These are phyloP conservation scores for Boletus edulis DNA, from an alignment of 768 basidiomycete species.

Conservation along the genomic window DNA sequence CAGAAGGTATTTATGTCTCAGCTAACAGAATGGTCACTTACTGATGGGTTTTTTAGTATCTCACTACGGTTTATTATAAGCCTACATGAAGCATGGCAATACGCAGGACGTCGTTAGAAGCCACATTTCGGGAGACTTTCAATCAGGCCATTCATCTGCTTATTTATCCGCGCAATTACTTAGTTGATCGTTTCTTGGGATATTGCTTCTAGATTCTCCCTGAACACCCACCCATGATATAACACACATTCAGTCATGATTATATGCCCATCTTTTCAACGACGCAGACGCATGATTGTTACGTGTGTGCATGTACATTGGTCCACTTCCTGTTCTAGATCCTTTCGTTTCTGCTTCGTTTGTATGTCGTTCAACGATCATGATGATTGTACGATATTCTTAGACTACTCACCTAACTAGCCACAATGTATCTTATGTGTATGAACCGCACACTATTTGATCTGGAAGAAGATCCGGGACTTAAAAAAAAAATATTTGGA, in stretches of 20 bases:
- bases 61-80: conserved; percentile 84
- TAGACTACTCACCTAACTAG: conserved; percentile 18
- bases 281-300: conserved; percentile 5
- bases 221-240: conserved; percentile 17
- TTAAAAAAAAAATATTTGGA: not conserved
- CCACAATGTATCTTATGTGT: conserved; percentile 18
- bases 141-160: conserved; percentile 12
- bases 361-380: conserved; percentile 17
- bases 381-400: conserved; percentile 14
- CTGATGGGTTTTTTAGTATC: conserved; percentile 52
- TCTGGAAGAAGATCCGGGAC: not conserved
- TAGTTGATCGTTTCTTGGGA: conserved; percentile 27
- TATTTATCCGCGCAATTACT: conserved; percentile 27
- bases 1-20: conserved; percentile 63
- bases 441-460: not conserved
- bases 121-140: conserved; percentile 10
- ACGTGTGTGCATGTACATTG: conserved; percentile 6
- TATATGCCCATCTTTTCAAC: conserved; percentile 12
- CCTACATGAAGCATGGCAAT: conserved; percentile 44
- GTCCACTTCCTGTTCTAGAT: conserved; percentile 6
- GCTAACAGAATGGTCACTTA: conserved; percentile 13
- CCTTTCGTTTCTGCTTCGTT: conserved; percentile 8
- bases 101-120: conserved; percentile 28
- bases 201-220: conserved; percentile 25
- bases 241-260: conserved; percentile 13